These are phyloP conservation scores for Alternaria sp. DNA, from an alignment of 2,329 filamentous ascomycete species.

Conservation along the genomic window DNA sequence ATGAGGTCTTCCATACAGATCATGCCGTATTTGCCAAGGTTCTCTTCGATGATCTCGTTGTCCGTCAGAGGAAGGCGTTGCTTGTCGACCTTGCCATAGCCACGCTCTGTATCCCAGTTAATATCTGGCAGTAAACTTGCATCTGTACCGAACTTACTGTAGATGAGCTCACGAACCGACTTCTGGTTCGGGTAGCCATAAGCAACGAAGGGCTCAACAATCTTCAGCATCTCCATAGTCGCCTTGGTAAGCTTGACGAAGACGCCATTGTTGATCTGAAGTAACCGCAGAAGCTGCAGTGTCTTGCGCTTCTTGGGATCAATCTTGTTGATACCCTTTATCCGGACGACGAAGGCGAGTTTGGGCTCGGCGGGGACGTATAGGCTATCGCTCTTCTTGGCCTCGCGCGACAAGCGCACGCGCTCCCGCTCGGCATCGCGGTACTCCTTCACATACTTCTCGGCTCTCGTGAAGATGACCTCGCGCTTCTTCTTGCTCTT, in stretches of 20 bases:
- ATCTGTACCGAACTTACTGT: conserved; percentile 86
- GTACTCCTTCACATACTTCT: conserved; percentile 99
- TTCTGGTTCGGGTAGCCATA: conserved; percentile 99
- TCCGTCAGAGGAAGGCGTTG: conserved; percentile 95
- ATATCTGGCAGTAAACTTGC: conserved; percentile 47
- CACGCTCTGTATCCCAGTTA: conserved; percentile 62
- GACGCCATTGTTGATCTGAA: conserved; percentile 99
- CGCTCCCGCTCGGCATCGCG: conserved; percentile 98
- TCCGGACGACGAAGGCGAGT: conserved; percentile 96
- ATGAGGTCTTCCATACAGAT: conserved; percentile 99
- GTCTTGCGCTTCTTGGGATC: conserved; percentile 99
- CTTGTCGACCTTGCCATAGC: conserved; percentile 99
- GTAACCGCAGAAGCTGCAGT: conserved; percentile 96
- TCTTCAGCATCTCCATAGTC: conserved; percentile 93
- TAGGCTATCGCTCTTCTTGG: conserved; percentile 91
- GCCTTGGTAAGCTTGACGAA: conserved; percentile 98
- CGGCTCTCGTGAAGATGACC: conserved; percentile 99
- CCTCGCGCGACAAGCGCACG: conserved; percentile 86
- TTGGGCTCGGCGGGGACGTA: conserved; percentile 95
- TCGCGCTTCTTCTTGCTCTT: conserved; percentile 98
- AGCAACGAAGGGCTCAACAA: conserved; percentile 98
- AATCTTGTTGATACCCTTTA: conserved; percentile 99
- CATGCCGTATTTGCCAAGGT: conserved; percentile 95
- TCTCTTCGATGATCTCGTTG: conserved; percentile 96
- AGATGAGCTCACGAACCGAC: conserved; percentile 97